Base-by-base conservation (phyloP, 176 grass and related monocot genomes). In the Secale cereale region DNA sequence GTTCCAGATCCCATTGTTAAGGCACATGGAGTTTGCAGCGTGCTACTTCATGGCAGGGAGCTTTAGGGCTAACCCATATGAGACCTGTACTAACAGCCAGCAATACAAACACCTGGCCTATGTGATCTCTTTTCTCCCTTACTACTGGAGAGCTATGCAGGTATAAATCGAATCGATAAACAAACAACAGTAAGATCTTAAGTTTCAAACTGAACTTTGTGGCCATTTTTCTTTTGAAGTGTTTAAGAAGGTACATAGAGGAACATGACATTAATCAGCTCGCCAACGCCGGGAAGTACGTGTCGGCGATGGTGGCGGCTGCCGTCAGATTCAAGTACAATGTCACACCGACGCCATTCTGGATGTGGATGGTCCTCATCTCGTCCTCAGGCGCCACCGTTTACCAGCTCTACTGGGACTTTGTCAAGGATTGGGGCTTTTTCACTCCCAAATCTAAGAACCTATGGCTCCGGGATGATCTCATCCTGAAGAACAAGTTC, bases 131-230 rank as follows among this genome's bases (percentile, higher is more conserved):
- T 98, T 98, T 41, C 93, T 98, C 2, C 97, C 97, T 27, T 99
- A 99, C 79, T 96, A 89, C 27, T 99, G 97, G 93, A 88, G 97
- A 87, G 93, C 93, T n/a, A 88, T 99, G 97, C 97, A 99, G 97
- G 97, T 98, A 91, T 22, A 33, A n/a, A 50, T 50, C 20, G 28
- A n/a, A 77, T 59, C 9, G 19, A 6, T 6, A 69, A 0, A 48
- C 41, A 16, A 28, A n/a, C n/a, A 35, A 5, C 4, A 23, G 33
- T 28, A 74, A 43, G 36, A 43, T 35, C 40, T 11, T 27, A 1
- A 83, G 15, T 28, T 83, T 73, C 73, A 60, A 48, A 76, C 67
- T 87, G 15, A 86, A 22, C 20, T 17, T 4, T 29, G 1, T 20
- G 15, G 63, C 0, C 2, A 62, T 85, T 19, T 50, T 43, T 4